Evolutionary conservation across 208 protist species (phyloP).

Genomic region (Trypanosoma rangeli): DNA sequence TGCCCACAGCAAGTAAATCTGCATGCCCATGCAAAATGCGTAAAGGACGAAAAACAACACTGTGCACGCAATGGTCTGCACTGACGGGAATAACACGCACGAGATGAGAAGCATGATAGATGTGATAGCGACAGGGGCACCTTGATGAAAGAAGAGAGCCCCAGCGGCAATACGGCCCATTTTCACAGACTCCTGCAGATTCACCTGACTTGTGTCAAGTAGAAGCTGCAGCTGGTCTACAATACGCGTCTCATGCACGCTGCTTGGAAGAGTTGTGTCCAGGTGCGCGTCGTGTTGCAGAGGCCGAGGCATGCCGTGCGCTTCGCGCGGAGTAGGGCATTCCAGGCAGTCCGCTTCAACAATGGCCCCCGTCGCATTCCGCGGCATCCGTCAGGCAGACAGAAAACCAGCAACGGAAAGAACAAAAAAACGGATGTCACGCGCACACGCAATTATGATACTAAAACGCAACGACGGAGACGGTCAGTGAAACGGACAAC

Average conservation of each 20-base stretch:
- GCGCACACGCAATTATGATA: not conserved
- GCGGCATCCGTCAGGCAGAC: not conserved
- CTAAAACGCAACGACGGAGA: slow-evolving; percentile 15
- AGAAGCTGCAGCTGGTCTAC: slow-evolving; percentile 54
- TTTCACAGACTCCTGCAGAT: slow-evolving; percentile 41
- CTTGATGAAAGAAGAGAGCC: slow-evolving; percentile 59
- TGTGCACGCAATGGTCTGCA: slow-evolving; percentile 57
- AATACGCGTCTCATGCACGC: slow-evolving; percentile 66
- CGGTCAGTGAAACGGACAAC: slow-evolving; percentile 9
- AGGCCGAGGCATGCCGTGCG: not conserved
- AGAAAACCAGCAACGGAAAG: slow-evolving; percentile 10
- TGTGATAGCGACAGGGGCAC: slow-evolving; percentile 50
- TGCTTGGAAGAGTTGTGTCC: slow-evolving; percentile 50
- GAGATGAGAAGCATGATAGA: slow-evolving; percentile 70
- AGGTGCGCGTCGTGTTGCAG: not conserved
- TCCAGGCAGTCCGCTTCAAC: slow-evolving; percentile 7
- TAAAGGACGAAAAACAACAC: slow-evolving; percentile 67
- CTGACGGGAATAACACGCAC: slow-evolving; percentile 48
- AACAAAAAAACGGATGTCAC: slow-evolving; percentile 18
- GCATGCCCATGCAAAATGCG: slow-evolving; percentile 47
- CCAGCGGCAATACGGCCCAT: slow-evolving; percentile 40
- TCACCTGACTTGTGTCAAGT: slow-evolving; percentile 39
- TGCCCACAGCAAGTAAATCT: slow-evolving; percentile 76
- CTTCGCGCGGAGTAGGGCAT: not conserved
- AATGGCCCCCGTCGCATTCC: not conserved